These are phyloP conservation scores for Galeopsis tetrahit DNA, from an alignment of 257 asterid genomes.

Conservation along the genomic window DNA sequence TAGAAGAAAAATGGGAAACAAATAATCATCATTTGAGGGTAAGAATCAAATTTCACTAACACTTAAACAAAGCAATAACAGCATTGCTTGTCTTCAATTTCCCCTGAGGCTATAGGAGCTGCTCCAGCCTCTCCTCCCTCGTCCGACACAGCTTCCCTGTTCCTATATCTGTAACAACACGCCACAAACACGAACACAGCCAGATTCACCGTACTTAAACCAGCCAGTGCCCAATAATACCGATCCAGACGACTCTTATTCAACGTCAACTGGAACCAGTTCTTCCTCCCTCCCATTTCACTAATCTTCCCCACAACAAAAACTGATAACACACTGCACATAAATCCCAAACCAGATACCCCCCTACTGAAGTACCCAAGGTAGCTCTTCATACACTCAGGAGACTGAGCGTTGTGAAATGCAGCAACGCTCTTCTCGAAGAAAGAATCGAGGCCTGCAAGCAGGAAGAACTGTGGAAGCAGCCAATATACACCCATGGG, in stretches of 20 bases:
- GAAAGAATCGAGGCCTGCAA: slow-evolving; percentile 47
- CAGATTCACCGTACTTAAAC: slow-evolving; percentile 43
- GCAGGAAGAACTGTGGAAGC: slow-evolving; percentile 52
- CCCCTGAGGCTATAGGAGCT: slow-evolving; percentile 5
- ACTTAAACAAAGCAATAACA: neutral
- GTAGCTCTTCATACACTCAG: slow-evolving; percentile 37
- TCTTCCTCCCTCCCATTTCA: slow-evolving; percentile 32
- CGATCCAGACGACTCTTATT: slow-evolving; percentile 55
- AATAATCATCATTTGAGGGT: neutral
- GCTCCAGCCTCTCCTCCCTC: neutral
- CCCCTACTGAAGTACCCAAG: slow-evolving; percentile 28
- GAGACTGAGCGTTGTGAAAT: slow-evolving; percentile 38
- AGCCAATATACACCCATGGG: slow-evolving; percentile 45
- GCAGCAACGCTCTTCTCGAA: slow-evolving; percentile 36
- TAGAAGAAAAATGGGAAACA: too few relatives aligned
- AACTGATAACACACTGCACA: slow-evolving; percentile 49
- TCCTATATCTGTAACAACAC: slow-evolving; percentile 21
- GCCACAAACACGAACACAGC: slow-evolving; percentile 39
- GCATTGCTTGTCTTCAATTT: slow-evolving; percentile 21
- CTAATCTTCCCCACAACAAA: slow-evolving; percentile 40
- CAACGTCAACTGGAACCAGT: slow-evolving; percentile 55
- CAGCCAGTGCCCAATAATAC: slow-evolving; percentile 61
- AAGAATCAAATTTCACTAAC: neutral
- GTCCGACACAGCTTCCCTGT: neutral
- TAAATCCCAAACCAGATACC: slow-evolving; percentile 53